Conservation (phyloP, 2,329 filamentous ascomycete genomes). For the Alternaria sp. region DNA sequence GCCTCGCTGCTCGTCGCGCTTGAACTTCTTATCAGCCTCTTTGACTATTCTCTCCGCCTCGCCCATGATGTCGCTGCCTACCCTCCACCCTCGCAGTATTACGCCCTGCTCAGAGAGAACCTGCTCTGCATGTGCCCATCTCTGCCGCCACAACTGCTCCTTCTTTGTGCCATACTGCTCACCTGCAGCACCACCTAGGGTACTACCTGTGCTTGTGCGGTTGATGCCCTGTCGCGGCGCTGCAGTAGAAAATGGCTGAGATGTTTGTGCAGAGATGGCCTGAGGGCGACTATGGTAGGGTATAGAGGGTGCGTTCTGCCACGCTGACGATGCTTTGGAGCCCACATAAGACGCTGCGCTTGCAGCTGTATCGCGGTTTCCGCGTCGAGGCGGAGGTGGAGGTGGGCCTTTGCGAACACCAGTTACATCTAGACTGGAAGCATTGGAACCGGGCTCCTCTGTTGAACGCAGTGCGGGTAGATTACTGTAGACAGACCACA, state of each 20-base stretch:
- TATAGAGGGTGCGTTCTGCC: constrained; percentile 43
- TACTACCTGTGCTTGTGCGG: constrained; percentile 35
- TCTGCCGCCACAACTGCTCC: constrained; percentile 72
- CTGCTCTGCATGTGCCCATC: constrained; percentile 69
- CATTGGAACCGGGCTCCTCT: constrained; percentile 17
- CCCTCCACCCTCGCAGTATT: constrained; percentile 73
- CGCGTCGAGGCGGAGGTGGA: constrained; percentile 47
- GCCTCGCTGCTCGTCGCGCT: constrained; percentile 5
- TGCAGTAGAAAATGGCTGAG: constrained; percentile 38
- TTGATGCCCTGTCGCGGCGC: constrained; percentile 27
- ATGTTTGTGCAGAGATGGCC: constrained; percentile 20
- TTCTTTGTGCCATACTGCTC: constrained; percentile 65
- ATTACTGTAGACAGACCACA: constrained; percentile 49
- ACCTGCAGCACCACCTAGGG: constrained; percentile 27
- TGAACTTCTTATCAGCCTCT: constrained; percentile 54
- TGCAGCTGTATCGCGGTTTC: constrained; percentile 45
- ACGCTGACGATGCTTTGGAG: constrained; percentile 45
- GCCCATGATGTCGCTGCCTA: constrained; percentile 71
- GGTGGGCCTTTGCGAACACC: constrained; percentile 33
- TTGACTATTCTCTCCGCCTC: constrained; percentile 71
- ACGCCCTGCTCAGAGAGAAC: constrained; percentile 71
- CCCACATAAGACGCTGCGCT: constrained; percentile 48
- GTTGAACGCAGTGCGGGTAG: constrained; percentile 45
- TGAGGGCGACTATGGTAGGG: constrained; percentile 36
- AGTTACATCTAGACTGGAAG: constrained; percentile 15